Base-by-base conservation (phyloP, 495 filamentous ascomycete species). In the Daldinia loculata region DNA sequence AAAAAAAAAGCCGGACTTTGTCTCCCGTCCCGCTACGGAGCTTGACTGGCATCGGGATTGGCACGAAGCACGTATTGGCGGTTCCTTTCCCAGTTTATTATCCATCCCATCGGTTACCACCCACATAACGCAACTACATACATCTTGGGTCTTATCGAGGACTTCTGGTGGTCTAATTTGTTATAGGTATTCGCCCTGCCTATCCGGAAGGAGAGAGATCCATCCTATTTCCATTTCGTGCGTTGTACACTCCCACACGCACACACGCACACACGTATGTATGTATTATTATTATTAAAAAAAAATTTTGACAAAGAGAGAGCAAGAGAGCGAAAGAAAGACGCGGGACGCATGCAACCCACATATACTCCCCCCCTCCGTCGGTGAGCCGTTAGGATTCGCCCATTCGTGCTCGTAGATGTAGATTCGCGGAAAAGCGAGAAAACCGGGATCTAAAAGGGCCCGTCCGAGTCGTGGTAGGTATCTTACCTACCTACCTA, bases 31-130 rank as follows among this genome's bases (percentile, higher is more conserved):
- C 51, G 61, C 29, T 14, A 60, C 26, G 56, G 45, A 53, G 41
- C 48, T 56, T 53, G 30, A 30, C n/a, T 11, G 5, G 17, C 30
- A 56, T 56, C 30, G n/a, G 30, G 30, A 34, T 48, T 60, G 24
- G 56, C 22, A 45, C 38, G 55, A 57, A 38, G 55, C 55, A 53
- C 48, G 39, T 64, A 43, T 55, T 63, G 26, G 29, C 51, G 38
- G 38, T 59, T 58, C 50, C 26, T 32, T 56, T 67, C 45, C 64
- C 70, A 72, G 60, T 56, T 69, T 61, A 69, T 72, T 69, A 72
- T 72, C 70, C 70, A 72, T 72, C 65, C 65, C 70, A 72, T 72
- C 70, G 65, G 70, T 72, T 72, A 72, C 70, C 61, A 72, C 64
- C 55, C 64, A 66, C 45, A 63, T 67, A 51, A 64, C 43, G 27